Percentiles rank a stretch among this genome's conserved stretches.
Conservation (phyloP, 1,139 yeast species). For the Diutina mesorugosa region DNA sequence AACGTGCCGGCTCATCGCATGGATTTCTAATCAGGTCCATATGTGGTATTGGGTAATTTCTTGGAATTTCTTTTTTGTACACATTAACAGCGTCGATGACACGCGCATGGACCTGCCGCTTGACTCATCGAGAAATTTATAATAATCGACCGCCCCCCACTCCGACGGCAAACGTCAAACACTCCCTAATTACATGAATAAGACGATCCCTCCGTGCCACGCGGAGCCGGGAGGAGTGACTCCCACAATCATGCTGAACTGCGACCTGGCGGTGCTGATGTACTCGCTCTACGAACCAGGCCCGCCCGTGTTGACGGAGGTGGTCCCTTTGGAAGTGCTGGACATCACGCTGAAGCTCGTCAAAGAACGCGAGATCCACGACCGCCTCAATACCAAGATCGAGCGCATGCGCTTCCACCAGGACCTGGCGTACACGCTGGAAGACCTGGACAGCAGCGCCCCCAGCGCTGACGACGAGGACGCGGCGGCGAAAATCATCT, state of each 20-base stretch:
- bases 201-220: not conserved
- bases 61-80: not conserved
- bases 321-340: not conserved
- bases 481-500: conserved; percentile 9
- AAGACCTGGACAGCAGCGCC: not conserved
- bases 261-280: conserved; percentile 2
- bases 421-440: conserved; percentile 1
- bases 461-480: not conserved
- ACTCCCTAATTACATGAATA: not conserved
- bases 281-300: not conserved
- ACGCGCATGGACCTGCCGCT: not conserved
- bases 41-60: not conserved
- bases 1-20: too few relatives aligned
- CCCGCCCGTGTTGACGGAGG: not conserved
- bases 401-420: conserved; percentile 1
- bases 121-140: conserved; percentile 1
- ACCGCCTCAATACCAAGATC: not conserved
- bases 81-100: not conserved
- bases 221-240: not conserved
- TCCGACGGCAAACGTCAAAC: not conserved
- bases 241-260: not conserved
- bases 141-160: not conserved
- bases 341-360: not conserved
- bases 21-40: not conserved
- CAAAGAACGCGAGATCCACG: not conserved